Base-by-base conservation (phyloP, 2,329 filamentous ascomycete genomes). In the Fusarium tanahbumbuense region DNA sequence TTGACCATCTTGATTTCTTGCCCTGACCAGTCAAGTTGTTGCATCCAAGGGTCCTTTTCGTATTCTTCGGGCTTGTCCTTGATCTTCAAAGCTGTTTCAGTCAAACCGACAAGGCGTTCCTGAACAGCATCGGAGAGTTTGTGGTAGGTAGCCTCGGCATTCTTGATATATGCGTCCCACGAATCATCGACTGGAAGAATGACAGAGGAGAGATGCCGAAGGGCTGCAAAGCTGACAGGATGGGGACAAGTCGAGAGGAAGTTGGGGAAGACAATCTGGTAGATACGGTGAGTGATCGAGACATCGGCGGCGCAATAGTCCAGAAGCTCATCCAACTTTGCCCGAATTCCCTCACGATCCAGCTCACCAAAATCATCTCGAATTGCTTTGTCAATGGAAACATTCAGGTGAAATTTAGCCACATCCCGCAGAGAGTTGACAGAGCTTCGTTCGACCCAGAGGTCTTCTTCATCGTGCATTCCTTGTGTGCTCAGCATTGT, bases 271-370 rank as follows among this genome's bases (percentile, higher is more conserved):
- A 98, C 94, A 64, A 93, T 93, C 77, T 93, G 91, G 81, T 95
- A 99, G n/a, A 99, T 92, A 49, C 90, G 89, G 75, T 99, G 96
- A 0, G 96, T 99, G 73, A 98, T 90, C 37, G 91, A 89, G 20
- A 99, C 96, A 81, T 99, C 96, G 2, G 93, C 93, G 15, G 96
- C 96, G 77, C 96, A 99, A 80, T 99, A 99, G 77, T 97, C 91
- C 49, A 99, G 82, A 12, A 99, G 86, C 65, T 94, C 89, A 48
- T 97, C 92, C 18, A 98, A 82, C 74, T 92, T 93, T 11, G 80
- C 87, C 13, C 89, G 60, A 10, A 98, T 86, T 2, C 90, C 92
- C 3, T 86, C 82, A 11, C 93, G 88, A 77, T 95, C 90, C 28
- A 97, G 84, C 72, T 92, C 91, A 23, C 93, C 92, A 79, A 99